phyloP scores from a whole-genome alignment of 805 yeast species.

The Crinitomyces ghanaensis region DNA sequence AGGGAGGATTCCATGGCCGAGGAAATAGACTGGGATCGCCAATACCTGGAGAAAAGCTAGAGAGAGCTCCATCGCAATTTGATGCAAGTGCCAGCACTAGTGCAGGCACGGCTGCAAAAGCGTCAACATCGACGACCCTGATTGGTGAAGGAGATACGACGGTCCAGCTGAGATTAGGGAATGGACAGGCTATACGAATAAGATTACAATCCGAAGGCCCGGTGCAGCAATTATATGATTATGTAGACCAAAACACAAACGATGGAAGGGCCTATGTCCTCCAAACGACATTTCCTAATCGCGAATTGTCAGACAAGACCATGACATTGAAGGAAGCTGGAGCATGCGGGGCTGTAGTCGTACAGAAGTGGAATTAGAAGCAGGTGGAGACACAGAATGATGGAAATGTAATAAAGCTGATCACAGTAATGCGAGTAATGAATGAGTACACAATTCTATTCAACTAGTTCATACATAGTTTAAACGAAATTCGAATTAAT shows the following conservation, averaged over 20 bases:
- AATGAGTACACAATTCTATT: too few species aligned
- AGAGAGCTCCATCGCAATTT: conserved; percentile 10
- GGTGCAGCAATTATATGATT: conserved; percentile 55
- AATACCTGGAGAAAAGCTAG: conserved; percentile 53
- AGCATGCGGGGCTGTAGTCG: conserved; percentile 71
- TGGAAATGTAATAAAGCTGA: too few species aligned
- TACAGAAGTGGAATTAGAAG: conserved; percentile 75
- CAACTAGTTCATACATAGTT: too few species aligned
- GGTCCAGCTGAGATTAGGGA: conserved; percentile 75
- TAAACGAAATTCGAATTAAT: too few species aligned
- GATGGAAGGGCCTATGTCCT: conserved; percentile 45
- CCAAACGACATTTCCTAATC: conserved; percentile 74
- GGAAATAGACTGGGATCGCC: conserved; percentile 89
- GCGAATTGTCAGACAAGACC: conserved; percentile 48
- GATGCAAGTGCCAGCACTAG: conserved; percentile 18
- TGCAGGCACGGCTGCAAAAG: conserved; percentile 15
- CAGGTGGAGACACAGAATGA: too few species aligned
- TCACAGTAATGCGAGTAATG: too few species aligned
- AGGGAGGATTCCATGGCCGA: conserved; percentile 61
- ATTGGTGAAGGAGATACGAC: conserved; percentile 50
- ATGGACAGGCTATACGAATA: conserved; percentile 58
- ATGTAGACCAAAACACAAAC: conserved; percentile 39
- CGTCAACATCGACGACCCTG: conserved; percentile 8
- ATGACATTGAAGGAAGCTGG: conserved; percentile 63
- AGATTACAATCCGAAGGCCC: conserved; percentile 56